Evolutionary conservation across 495 filamentous ascomycete genomes (phyloP), one percentile per base, ranked within the genome.

Genomic region (Bathelium albidoporum): DNA sequence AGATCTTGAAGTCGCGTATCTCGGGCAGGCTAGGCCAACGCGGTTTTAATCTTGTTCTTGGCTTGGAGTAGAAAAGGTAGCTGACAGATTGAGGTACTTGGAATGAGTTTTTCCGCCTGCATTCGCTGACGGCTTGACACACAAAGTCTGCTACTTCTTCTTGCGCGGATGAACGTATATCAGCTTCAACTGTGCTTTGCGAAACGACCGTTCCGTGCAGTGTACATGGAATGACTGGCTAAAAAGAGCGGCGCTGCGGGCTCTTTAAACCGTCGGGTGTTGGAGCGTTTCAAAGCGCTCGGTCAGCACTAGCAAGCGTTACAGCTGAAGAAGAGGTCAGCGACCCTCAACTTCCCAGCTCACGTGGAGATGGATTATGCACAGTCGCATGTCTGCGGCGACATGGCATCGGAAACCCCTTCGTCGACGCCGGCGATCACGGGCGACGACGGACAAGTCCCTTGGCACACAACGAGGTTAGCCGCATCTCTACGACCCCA

Each of bases 401-500:
- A 12, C 26, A 55, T 55, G 49, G 12, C 49, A 20, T 55, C 22
- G 22, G 49, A 55, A 26, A 29, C 22, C 10, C 24, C 29, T 16
- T 22, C 44, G 44, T 20, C 44, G 14, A 22, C 14, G 9, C 49
- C 49, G 11, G 20, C 49, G 29, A 70, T 52, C n/a, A 44, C 59
- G 20, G 45, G 10, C 59, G 26, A 44, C 2, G 16, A 31, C 3
- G 36, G 45, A 20, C 20, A 61, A 26, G 24, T 31, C 4, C 34
- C 29, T 28, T 32, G 36, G 59, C 24, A 61, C 36, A 45, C 36
- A 22, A 24, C 26, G 2, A 45, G 44, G 18, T n/a, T 61, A 41
- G 59, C 59, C 36, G 32, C 59, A 22, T 31, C 45, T 29, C 31
- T 61, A 10, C 59, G 29, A 31, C 59, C 59, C 14, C 32, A 61